Conservation (phyloP, 495 filamentous ascomycete species). For the Podospora didyma region DNA sequence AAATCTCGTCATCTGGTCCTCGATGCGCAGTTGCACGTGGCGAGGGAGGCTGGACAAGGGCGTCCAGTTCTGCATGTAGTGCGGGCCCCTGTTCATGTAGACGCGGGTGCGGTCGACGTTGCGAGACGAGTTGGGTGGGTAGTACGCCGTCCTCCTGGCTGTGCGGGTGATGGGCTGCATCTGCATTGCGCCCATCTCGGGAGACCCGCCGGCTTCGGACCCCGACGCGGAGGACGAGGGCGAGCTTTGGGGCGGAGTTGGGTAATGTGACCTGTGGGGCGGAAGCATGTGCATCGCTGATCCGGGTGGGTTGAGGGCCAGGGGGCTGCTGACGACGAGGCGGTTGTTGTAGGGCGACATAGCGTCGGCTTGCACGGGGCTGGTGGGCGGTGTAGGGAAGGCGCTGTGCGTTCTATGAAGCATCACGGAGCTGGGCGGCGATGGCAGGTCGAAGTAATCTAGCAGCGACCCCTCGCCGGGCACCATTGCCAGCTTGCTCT, state of each 20-base stretch:
- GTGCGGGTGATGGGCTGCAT: conserved; percentile 1
- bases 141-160: conserved; percentile 17
- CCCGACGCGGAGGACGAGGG: not conserved
- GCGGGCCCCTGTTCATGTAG: conserved; percentile 22
- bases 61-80: conserved; percentile 22
- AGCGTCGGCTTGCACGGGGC: not conserved
- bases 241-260: not conserved
- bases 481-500: not conserved
- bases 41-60: conserved; percentile 18
- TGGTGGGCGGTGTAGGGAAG: conserved; percentile 5
- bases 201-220: not conserved
- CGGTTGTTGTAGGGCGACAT: not conserved
- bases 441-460: conserved; percentile 21
- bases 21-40: conserved; percentile 16
- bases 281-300: not conserved
- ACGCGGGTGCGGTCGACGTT: conserved; percentile 13
- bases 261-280: not conserved
- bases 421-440: conserved; percentile 13
- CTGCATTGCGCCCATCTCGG: not conserved
- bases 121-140: conserved; percentile 23
- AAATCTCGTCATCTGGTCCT: conserved; percentile 15
- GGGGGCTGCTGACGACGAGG: not conserved
- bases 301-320: not conserved
- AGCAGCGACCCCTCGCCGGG: conserved; percentile 7
- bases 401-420: conserved; percentile 3